Conservation (phyloP, 768 basidiomycete genomes). For the Termitomyces sp. region DNA sequence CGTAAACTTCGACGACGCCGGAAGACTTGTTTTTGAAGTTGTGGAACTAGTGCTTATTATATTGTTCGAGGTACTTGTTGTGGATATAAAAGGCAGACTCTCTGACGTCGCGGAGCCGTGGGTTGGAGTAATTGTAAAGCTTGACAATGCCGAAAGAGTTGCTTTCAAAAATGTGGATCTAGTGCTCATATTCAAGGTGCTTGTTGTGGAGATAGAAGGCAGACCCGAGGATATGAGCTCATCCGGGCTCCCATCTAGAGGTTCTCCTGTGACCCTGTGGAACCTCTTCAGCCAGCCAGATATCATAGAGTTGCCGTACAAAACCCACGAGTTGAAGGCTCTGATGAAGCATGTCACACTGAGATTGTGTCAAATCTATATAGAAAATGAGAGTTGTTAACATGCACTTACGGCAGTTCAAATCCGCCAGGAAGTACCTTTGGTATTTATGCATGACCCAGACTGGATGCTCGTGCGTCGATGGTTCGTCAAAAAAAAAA, state of each 20-base stretch:
- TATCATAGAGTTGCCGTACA: background rate
- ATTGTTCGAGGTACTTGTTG: background rate
- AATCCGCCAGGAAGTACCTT: background rate
- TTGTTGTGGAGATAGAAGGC: no score
- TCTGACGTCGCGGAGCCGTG: no score
- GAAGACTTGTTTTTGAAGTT: background rate
- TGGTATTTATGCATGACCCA: background rate
- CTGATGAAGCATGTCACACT: background rate
- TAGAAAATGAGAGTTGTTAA: background rate
- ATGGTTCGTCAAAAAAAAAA: background rate
- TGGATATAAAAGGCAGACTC: no score
- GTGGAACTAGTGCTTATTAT: no score
- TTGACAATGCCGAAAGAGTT: no score
- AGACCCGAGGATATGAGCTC: background rate
- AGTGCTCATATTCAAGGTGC: no score
- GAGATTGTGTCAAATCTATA: background rate
- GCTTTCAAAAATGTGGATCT: no score
- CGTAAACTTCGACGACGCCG: no score
- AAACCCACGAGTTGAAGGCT: background rate
- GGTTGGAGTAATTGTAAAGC: no score
- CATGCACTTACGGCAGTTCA: background rate
- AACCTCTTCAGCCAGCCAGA: background rate
- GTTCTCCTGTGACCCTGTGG: background rate
- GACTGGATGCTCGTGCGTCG: background rate
- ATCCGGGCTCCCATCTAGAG: background rate